A percentile compares a stretch with the other conserved stretches of the same genome.
Evolutionary conservation across 441 rosid species (phyloP).

Genomic region (Raphanus hybrid): DNA sequence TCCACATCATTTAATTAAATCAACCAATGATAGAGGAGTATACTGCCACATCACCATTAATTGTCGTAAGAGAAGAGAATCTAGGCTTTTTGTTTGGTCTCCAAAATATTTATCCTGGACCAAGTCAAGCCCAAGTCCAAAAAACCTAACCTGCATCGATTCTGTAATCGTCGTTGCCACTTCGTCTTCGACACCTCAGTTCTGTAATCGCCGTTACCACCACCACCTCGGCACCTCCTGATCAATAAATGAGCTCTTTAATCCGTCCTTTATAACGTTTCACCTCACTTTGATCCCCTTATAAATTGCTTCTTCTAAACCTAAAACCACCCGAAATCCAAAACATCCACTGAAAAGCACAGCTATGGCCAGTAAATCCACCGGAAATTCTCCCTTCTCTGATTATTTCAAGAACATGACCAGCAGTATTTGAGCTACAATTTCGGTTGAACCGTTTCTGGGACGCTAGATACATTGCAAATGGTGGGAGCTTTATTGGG

Average conservation of each 20-base stretch:
- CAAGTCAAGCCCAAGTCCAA: not conserved
- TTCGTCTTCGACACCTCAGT: not conserved
- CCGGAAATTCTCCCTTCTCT: not conserved
- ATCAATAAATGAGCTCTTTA: not conserved
- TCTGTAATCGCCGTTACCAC: not conserved
- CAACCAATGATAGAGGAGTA: not conserved
- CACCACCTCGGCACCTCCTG: not conserved
- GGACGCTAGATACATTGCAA: not conserved
- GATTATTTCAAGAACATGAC: not conserved
- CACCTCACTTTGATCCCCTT: not conserved
- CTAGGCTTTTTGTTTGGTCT: no score
- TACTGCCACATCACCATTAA: no score
- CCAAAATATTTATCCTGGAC: no score
- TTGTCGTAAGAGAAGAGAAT: no score
- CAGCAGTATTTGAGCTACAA: not conserved
- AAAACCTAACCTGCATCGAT: not conserved
- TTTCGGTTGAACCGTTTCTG: not conserved
- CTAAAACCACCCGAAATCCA: not conserved
- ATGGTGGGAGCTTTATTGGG: not conserved
- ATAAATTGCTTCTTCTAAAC: not conserved
- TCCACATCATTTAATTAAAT: no score
- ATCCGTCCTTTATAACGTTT: not conserved
- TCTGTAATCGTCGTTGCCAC: not conserved
- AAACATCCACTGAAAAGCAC: not conserved
- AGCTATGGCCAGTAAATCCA: not conserved